Percentiles rank a stretch among this genome's conserved stretches.
phyloP scores from a whole-genome alignment of 78 protist genomes.

The Dictyostelium brefeldianum region DNA sequence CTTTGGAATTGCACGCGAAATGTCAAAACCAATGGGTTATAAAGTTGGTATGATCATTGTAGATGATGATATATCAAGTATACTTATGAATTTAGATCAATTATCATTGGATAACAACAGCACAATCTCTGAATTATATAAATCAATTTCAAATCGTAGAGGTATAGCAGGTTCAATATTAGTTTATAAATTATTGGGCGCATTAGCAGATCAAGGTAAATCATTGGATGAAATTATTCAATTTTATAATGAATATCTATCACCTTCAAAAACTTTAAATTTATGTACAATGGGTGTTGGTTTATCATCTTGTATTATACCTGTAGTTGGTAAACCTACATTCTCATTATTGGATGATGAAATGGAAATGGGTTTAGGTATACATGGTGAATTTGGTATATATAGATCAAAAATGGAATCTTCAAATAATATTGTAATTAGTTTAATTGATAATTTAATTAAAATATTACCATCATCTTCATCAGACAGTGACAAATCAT shows the following conservation, averaged over 20 bases:
- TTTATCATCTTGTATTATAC: constrained; percentile 79
- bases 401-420: not conserved
- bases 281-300: constrained; percentile 67
- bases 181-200: constrained; percentile 89
- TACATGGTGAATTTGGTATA: constrained; percentile 81
- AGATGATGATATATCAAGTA: constrained; percentile 78
- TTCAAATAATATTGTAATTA: not conserved
- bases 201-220: constrained; percentile 66
- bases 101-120: not conserved
- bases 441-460: constrained; percentile 15
- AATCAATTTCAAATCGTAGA: constrained; percentile 38
- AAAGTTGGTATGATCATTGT: constrained; percentile 73
- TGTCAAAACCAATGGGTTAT: constrained; percentile 29
- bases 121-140: not conserved
- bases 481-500: not conserved
- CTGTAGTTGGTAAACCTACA: constrained; percentile 55
- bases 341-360: constrained; percentile 34
- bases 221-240: constrained; percentile 25
- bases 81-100: not conserved
- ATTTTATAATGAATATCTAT: not conserved
- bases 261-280: not conserved
- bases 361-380: constrained; percentile 88
- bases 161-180: constrained; percentile 88
- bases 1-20: constrained; percentile 80
- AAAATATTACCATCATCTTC: not conserved